These are phyloP conservation scores for Diaporthe sp. DNA, from an alignment of 2,329 filamentous ascomycete genomes.

Conservation along the genomic window DNA sequence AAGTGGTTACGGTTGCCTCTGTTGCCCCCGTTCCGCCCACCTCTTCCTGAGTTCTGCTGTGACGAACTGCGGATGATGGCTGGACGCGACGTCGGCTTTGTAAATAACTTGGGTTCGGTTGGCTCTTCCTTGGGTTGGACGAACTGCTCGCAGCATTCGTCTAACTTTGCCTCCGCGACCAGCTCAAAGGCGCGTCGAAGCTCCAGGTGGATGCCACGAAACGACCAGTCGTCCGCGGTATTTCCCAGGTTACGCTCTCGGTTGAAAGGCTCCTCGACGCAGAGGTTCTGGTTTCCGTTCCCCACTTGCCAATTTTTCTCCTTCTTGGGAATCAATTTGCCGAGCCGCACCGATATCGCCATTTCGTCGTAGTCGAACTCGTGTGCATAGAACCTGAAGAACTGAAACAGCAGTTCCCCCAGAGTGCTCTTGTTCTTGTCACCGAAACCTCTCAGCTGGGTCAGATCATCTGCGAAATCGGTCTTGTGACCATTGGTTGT, in stretches of 20 bases:
- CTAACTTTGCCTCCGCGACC: conserved; percentile 82
- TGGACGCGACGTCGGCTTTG: conserved; percentile 70
- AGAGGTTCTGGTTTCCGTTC: conserved; percentile 87
- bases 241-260: conserved; percentile 90
- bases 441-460: conserved; percentile 81
- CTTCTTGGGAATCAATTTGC: conserved; percentile 81
- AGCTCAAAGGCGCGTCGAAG: conserved; percentile 89
- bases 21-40: conserved; percentile 61
- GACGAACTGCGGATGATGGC: conserved; percentile 73
- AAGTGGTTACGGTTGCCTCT: conserved; percentile 63
- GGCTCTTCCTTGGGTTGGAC: conserved; percentile 89
- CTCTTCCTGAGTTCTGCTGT: conserved; percentile 66
- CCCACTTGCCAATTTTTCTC: conserved; percentile 89
- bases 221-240: conserved; percentile 95
- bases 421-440: conserved; percentile 84
- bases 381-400: conserved; percentile 95
- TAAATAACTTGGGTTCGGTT: conserved; percentile 60
- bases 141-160: conserved; percentile 88
- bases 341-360: conserved; percentile 88
- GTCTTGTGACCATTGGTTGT: conserved; percentile 76
- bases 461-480: conserved; percentile 89
- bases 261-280: conserved; percentile 98
- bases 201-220: conserved; percentile 91
- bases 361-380: conserved; percentile 91
- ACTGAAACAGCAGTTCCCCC: conserved; percentile 91